Base-by-base conservation (phyloP, 2,329 filamentous ascomycete species). In the Dryadomyces quercus-mongolicae region DNA sequence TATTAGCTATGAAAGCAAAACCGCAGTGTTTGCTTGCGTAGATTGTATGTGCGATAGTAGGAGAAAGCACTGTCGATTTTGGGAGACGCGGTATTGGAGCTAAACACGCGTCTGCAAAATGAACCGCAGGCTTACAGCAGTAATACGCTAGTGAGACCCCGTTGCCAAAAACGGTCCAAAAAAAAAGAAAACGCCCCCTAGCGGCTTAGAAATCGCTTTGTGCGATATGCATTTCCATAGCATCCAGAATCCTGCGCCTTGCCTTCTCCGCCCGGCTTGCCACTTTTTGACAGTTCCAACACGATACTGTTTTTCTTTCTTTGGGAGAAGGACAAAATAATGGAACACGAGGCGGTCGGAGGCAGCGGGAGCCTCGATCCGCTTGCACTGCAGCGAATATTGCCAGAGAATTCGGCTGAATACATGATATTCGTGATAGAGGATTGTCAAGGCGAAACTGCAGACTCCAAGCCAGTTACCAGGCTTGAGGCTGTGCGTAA, bases 381-480 rank as follows among this genome's bases (percentile, higher is more conserved):
- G 2, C 18, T 34, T 1, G 16, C 47, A 3, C 46, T 47, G 18
- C 40, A 50, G 6, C 52, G 31, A 20, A 52, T 36, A 9, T 73
- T 94, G 1, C 82, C 88, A 0, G 90, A 96, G 51, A 90, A 95
- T 67, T 87, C 82, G 58, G 82, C 95, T 53, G 88, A 94, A 66
- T 96, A 95, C 67, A 80, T 85, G 53, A 73, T 96, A 25, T 87
- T 91, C 64, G 68, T 89, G 52, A 70, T 92, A 58, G 77, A 87
- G 57, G 51, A 51, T 10, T 13, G 74, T 16, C 72, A 73, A 56
- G 72, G 76, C 50, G 70, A 77, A 15, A n/a, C 21, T 22, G 18
- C 74, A 77, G 54, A 43, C 10, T n/a, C 54, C 3, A 78, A 80
- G 59, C 71, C 79, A n/a, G 73, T 87, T 12, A 69, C 80, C 22